Base-by-base conservation (phyloP, 768 basidiomycete species). In the Tricholoma hemisulphureum region DNA sequence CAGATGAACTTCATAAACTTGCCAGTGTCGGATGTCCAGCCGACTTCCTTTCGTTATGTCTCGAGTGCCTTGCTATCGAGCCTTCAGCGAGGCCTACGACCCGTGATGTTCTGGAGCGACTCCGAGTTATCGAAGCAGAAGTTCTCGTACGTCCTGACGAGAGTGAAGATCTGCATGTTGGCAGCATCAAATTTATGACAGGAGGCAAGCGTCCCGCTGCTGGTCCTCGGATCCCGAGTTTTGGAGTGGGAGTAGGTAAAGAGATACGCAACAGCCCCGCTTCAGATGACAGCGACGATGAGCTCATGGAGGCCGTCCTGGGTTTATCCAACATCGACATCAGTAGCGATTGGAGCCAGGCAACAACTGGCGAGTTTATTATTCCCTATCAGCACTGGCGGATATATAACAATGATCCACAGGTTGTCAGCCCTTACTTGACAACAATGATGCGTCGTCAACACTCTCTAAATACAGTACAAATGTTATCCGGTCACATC, bases 151-250 rank as follows among this genome's bases (percentile, higher is more conserved):
- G 88, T 6, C 81, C 86, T 1, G 78, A 77, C 8, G 87, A 88
- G 59, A 79, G 77, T 7, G 84, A 85, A 29, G 86, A 89, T 59
- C 77, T 85, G 43, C 90, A 95, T 71, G 81, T 95, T 31, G 93
- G 94, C 6, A 93, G 90, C 58, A 77, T 97, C 73, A 89, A 87
- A 64, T 88, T 96, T 58, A 83, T 95, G 77, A 83, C 86, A 1
- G 83, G 84, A 9, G 77, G 79, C 3, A 88, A 83, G 69, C 80
- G 87, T 16, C 82, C 85, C 7, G 72, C 73, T 11, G 71, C 74
- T 3, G 83, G 76, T 1, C 89, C 87, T n/a, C 79, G 93, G 14
- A 95, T 95, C 58, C 92, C 92, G 1, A 94, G 91, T 73, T 95
- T 95, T 67, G 90, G 90, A 0, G 75, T 85, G 73, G 89, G 85